Evolutionary conservation across 352 stramenopile genomes (phyloP).

Genomic region (Blastocystis sp.): DNA sequence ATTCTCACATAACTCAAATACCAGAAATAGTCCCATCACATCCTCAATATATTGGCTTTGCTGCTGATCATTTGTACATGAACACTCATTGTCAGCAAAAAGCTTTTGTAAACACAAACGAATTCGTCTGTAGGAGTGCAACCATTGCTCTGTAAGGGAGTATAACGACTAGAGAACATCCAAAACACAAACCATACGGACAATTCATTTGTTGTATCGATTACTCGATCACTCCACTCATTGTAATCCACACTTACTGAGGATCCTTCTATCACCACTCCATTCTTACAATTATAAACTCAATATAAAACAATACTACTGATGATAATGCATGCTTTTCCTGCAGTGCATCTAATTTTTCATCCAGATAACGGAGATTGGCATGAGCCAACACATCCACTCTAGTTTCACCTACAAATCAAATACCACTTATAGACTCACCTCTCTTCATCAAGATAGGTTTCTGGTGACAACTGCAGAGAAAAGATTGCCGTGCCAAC

Average conservation of each 20-base stretch:
- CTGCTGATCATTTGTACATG: background rate
- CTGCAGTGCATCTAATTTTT: constrained; percentile 1
- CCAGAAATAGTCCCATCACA: background rate
- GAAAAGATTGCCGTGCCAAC: too few relatives aligned
- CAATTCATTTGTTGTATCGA: background rate
- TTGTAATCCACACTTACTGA: constrained; percentile 10
- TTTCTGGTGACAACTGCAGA: too few relatives aligned
- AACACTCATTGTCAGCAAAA: background rate
- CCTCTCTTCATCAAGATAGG: too few relatives aligned
- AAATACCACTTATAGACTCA: too few relatives aligned
- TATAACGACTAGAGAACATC: background rate
- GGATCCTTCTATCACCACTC: constrained; percentile 36
- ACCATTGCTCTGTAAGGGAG: background rate
- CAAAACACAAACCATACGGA: background rate
- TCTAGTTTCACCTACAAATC: background rate
- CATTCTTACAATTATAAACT: background rate
- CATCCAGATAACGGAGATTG: constrained; percentile 27
- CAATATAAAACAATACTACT: background rate
- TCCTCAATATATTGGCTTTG: background rate
- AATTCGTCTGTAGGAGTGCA: background rate
- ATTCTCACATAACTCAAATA: background rate
- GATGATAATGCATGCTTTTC: background rate
- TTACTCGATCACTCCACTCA: constrained; percentile 1
- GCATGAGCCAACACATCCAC: constrained; percentile 16
- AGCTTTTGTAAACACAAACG: background rate